These are phyloP conservation scores for Ogataea thermomethanolica DNA, from an alignment of 805 yeast genomes.

Conservation along the genomic window DNA sequence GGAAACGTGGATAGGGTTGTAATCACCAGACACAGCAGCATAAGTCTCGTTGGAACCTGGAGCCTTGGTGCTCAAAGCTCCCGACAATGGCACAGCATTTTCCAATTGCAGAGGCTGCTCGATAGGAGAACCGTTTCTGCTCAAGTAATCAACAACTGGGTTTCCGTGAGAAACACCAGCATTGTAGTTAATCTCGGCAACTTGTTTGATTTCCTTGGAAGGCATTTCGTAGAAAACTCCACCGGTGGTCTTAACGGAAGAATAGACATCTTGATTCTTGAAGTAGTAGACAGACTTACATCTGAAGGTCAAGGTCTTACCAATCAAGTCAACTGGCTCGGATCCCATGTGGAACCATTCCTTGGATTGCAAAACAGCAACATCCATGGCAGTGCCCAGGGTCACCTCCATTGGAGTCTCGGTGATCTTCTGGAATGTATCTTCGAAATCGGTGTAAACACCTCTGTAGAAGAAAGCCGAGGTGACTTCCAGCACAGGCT, in stretches of 20 bases:
- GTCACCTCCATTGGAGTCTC: constrained; percentile 85
- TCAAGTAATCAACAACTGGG: constrained; percentile 92
- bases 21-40: constrained; percentile 97
- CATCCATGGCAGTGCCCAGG: constrained; percentile 75
- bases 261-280: constrained; percentile 71
- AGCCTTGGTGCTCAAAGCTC: constrained; percentile 65
- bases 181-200: constrained; percentile 80
- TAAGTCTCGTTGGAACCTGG: constrained; percentile 96
- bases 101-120: constrained; percentile 93
- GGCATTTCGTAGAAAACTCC: constrained; percentile 84
- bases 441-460: constrained; percentile 76
- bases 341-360: constrained; percentile 93
- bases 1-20: constrained; percentile 96
- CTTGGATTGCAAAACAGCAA: constrained; percentile 89
- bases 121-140: constrained; percentile 87
- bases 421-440: constrained; percentile 83
- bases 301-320: constrained; percentile 83
- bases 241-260: constrained; percentile 81
- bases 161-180: constrained; percentile 95
- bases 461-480: constrained; percentile 98
- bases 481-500: constrained; percentile 87
- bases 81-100: constrained; percentile 79
- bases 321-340: constrained; percentile 64
- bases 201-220: constrained; percentile 80
- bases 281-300: constrained; percentile 79